Conservation (phyloP, 2,329 filamentous ascomycete species). For the Dactylonectria estremocensis region DNA sequence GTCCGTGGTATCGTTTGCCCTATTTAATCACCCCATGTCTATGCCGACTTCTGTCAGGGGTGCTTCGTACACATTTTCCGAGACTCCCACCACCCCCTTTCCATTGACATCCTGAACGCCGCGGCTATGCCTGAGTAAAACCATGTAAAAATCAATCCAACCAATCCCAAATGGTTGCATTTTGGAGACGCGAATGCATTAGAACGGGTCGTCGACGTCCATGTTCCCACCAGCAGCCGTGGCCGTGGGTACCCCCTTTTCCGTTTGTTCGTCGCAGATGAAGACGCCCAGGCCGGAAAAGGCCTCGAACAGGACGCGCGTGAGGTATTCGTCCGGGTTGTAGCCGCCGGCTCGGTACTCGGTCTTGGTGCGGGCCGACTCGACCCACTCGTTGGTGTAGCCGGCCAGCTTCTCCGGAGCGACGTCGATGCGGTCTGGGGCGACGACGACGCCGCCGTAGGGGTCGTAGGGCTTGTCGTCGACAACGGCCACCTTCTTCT, state of each 20-base stretch:
- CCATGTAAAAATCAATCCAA: constrained; percentile 18
- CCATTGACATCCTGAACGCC: constrained; percentile 44
- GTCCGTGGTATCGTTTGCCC: constrained; percentile 11
- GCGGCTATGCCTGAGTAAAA: constrained; percentile 40
- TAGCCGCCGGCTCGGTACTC: constrained; percentile 86
- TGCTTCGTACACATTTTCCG: constrained; percentile 13
- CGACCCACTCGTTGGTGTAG: constrained; percentile 84
- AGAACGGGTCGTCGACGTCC: constrained; percentile 66
- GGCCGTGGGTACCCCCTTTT: constrained; percentile 54
- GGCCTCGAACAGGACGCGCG: constrained; percentile 86
- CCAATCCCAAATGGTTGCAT: neutral
- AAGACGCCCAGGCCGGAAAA: constrained; percentile 93
- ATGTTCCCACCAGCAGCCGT: constrained; percentile 57
- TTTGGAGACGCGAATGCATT: constrained; percentile 25
- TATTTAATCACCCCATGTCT: constrained; percentile 22
- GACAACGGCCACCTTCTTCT: constrained; percentile 61
- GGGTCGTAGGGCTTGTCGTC: constrained; percentile 88
- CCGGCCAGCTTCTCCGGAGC: constrained; percentile 63
- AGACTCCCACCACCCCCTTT: constrained; percentile 8
- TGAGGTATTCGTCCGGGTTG: constrained; percentile 84
- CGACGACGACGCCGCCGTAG: constrained; percentile 82
- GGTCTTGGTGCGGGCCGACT: constrained; percentile 75
- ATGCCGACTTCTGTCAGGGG: constrained; percentile 14
- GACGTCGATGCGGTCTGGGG: constrained; percentile 78
- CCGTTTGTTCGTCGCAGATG: constrained; percentile 80